Evolutionary conservation across 805 yeast genomes (phyloP), one percentile per base, ranked within the genome.

Genomic region (Suhomyces canberraensis): DNA sequence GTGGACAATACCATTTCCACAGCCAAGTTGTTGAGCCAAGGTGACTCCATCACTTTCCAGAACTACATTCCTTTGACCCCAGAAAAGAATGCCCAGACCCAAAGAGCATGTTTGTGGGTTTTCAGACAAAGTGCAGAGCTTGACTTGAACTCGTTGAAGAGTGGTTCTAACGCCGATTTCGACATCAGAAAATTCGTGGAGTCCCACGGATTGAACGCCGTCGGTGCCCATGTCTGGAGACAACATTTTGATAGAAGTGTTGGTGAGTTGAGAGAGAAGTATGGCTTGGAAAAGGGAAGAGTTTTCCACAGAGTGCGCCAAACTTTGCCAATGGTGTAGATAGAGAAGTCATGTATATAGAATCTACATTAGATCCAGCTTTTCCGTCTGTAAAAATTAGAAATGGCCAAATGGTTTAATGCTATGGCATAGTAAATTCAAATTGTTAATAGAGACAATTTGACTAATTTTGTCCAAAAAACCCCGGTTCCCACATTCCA

Each of bases 181-280:
- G 77, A 87, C 51, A 80, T 91, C 44, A 78, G 98, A 56, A 50
- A 54, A 5, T 90, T 88, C 58, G 84, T 71, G 11, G 68, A 61
- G 3, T 44, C 60, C 3, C 56, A 84, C 58, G 56, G 68, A 3
- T 72, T 93, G 47, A 65, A 67, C n/a, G 78, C 97, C 1, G 78
- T 90, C 32, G 97, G 98, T 18, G 96, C 95, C 2, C 95, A 88
- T 58, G 72, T 87, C 31, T 91, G 95, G 91, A 80, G 98, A 72
- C 79, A 82, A 47, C 68, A 62, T 28, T 91, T 83, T 79, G 98
- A 93, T 61, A 66, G 85, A 50, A 76, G 81, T 49, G 84, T 86
- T 29, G 73, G 72, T 20, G 58, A 56, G 3, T 81, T 90, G 18
- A 79, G 98, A 60, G 75, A 71, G 45, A 60, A 73, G 54, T 86